Conservation (phyloP, 345 rosid genomes). For the Eucalyptus sp. region DNA sequence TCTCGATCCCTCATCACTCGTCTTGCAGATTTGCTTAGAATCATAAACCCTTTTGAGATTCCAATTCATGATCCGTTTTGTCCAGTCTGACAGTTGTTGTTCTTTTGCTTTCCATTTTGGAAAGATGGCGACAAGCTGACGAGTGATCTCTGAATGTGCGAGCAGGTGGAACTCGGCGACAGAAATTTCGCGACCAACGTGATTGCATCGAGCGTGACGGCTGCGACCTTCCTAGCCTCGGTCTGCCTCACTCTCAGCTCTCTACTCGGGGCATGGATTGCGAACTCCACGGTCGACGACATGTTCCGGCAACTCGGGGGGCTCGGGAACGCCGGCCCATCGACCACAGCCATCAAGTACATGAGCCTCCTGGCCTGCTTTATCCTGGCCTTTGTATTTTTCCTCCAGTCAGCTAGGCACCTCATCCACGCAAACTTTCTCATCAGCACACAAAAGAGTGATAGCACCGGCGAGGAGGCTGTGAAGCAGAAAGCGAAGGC, state of each 20-base stretch:
- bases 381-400: conserved; percentile 54
- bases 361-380: conserved; percentile 48
- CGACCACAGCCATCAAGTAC: conserved; percentile 53
- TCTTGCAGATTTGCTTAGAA: too few relatives aligned
- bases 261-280: conserved; percentile 79
- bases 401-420: conserved; percentile 53
- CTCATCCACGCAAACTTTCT: conserved; percentile 62
- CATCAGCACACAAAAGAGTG: conserved; percentile 32
- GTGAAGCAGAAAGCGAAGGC: conserved; percentile 2
- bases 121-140: neutral
- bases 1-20: neutral
- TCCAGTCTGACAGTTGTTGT: neutral
- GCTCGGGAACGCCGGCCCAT: conserved; percentile 45
- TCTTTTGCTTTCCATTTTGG: neutral
- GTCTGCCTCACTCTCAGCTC: conserved; percentile 63
- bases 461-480: conserved; percentile 15
- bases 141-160: neutral
- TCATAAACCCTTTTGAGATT: neutral
- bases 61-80: neutral
- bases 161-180: conserved; percentile 18
- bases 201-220: conserved; percentile 38
- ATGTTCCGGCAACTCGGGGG: conserved; percentile 22
- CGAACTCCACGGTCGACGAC: conserved; percentile 19
- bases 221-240: conserved; percentile 53
- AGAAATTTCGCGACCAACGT: conserved; percentile 30